A percentile compares a stretch with the other conserved stretches of the same genome.
Evolutionary conservation across 1,139 yeast species (phyloP).

Genomic region (Blastobotrys aristatus): DNA sequence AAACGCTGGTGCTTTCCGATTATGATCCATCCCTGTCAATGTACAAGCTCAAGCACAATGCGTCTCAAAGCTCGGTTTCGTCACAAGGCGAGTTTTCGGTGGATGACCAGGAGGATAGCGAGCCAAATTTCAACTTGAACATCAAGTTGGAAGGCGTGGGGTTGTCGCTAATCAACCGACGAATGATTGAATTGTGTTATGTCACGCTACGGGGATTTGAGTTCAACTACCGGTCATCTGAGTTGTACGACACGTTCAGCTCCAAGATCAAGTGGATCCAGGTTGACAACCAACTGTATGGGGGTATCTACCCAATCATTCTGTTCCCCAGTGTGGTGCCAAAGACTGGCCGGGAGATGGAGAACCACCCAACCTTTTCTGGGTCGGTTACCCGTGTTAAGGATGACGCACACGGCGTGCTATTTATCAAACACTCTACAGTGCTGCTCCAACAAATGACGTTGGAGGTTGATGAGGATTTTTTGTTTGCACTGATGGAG

Average conservation of each 20-base stretch:
- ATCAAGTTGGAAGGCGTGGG: constrained; percentile 84
- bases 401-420: constrained; percentile 86
- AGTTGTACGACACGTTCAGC: constrained; percentile 72
- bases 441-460: constrained; percentile 84
- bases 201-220: constrained; percentile 77
- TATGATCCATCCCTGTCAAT: constrained; percentile 74
- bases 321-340: constrained; percentile 92
- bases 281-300: constrained; percentile 84
- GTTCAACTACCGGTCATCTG: constrained; percentile 75
- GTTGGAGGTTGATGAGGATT: constrained; percentile 89
- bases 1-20: constrained; percentile 75
- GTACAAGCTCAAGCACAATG: constrained; percentile 44
- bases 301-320: constrained; percentile 83
- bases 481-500: constrained; percentile 75
- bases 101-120: constrained; percentile 55
- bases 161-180: constrained; percentile 69
- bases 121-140: constrained; percentile 44
- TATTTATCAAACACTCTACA: constrained; percentile 88
- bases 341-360: constrained; percentile 76
- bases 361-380: constrained; percentile 84
- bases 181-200: constrained; percentile 74
- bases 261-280: constrained; percentile 91
- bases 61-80: constrained; percentile 14
- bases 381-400: constrained; percentile 78
- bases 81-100: constrained; percentile 51